Conservation (phyloP, 768 basidiomycete genomes). For the Serendipita vermifera region DNA sequence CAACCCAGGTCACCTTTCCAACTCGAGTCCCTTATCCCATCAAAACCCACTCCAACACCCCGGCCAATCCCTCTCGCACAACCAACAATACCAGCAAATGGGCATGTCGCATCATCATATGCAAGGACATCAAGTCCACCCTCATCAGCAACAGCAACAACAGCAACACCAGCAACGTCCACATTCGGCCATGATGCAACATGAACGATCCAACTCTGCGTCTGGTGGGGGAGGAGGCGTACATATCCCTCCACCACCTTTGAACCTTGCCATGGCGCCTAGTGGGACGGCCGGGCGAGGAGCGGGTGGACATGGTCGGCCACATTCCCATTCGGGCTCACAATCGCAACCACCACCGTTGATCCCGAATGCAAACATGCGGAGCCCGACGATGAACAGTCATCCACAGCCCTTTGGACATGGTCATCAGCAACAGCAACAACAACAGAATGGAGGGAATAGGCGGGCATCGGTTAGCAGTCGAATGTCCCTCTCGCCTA, state of each 20-base stretch:
- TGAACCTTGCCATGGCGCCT: neutral
- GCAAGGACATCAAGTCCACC: too few species aligned
- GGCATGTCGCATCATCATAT: neutral
- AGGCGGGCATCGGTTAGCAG: neutral
- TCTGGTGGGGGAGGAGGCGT: too few species aligned
- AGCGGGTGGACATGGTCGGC: too few species aligned
- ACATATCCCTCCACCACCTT: too few species aligned
- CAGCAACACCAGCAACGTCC: neutral
- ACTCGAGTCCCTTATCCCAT: too few species aligned
- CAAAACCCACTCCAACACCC: too few species aligned
- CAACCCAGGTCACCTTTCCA: too few species aligned
- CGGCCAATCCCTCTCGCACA: too few species aligned
- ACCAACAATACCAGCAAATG: too few species aligned
- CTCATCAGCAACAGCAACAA: neutral
- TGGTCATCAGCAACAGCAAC: neutral
- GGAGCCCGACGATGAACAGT: neutral
- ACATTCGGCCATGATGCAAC: neutral
- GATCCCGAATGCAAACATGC: neutral
- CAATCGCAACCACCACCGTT: conserved; percentile 7
- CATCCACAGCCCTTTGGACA: neutral
- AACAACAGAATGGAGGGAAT: neutral
- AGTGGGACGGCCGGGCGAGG: neutral
- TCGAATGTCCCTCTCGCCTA: conserved; percentile 6
- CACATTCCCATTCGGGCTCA: neutral
- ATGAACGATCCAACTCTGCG: neutral